Base-by-base conservation (phyloP, 2,329 filamentous ascomycete species). In the Fusarium lateritium region DNA sequence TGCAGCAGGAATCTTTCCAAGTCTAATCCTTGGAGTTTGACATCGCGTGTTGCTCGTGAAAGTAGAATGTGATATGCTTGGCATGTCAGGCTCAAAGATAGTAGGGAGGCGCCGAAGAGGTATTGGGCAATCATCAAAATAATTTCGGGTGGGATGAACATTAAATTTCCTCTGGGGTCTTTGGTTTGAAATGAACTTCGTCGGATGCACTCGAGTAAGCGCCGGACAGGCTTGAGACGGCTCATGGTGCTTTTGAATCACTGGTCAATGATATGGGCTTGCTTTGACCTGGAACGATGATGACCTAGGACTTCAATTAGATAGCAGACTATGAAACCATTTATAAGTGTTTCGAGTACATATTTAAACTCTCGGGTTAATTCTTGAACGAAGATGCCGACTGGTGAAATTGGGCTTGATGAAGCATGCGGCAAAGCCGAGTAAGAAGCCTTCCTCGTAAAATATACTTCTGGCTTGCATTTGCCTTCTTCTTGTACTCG, bases 61-160 rank as follows among this genome's bases (percentile, higher is more conserved):
- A 61, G 51, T 2, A 67, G 47, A 21, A 3, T 11, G 46, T 40
- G 33, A 24, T 53, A 56, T 14, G 21, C 26, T 0, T 8, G 61
- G 33, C 64, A 67, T n/a, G 61, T 57, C 1, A 67, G 38, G 33
- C 55, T 38, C 10, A 67, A 31, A 2, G 56, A 54, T 5, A 61
- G 13, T 2, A 56, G 13, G 17, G 51, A 52, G 13, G 15, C 6
- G 14, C 53, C 28, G 5, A 56, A 19, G 26, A 61, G 47, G 31
- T 39, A 6, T 13, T 51, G n/a, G 6, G 42, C 34, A 24, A 67
- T 31, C 3, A 53, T 8, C 7, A 61, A 8, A 21, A 67, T 43
- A 17, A 65, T 31, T 4, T 67, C 64, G 7, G 21, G 22, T 2
- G 51, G 43, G 2, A 57, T 11, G 2, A 9, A 3, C 10, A n/a